These are phyloP conservation scores for Pythium volutum DNA, from an alignment of 352 stramenopile genomes.

Conservation along the genomic window DNA sequence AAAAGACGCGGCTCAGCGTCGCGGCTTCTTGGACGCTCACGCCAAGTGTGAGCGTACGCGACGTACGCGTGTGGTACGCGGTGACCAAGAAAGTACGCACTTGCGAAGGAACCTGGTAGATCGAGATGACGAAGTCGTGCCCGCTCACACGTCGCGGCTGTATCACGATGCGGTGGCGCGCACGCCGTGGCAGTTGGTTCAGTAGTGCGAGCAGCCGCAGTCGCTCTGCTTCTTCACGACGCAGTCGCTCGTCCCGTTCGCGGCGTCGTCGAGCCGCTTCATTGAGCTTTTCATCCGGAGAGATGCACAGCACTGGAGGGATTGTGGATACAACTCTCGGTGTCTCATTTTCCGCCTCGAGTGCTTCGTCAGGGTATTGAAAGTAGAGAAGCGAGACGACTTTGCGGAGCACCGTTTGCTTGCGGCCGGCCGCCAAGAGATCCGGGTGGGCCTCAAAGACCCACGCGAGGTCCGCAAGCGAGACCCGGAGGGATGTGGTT, in stretches of 20 bases:
- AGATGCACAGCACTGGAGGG: conserved; percentile 35
- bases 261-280: conserved; percentile 38
- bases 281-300: conserved; percentile 42
- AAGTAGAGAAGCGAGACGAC: conserved; percentile 66
- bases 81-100: conserved; percentile 49
- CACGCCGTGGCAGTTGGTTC: conserved; percentile 40
- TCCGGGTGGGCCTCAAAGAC: conserved; percentile 43
- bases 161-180: conserved; percentile 46
- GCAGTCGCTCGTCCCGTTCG: conserved; percentile 49
- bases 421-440: conserved; percentile 47
- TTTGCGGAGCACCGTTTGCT: conserved; percentile 47
- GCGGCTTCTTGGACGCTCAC: conserved; percentile 47
- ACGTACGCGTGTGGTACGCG: conserved; percentile 48
- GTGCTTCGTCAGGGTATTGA: conserved; percentile 34
- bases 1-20: conserved; percentile 32
- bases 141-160: conserved; percentile 34
- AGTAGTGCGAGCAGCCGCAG: conserved; percentile 42
- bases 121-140: conserved; percentile 45
- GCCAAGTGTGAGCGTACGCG: conserved; percentile 34
- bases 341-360: not conserved
- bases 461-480: conserved; percentile 53
- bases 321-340: not conserved
- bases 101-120: conserved; percentile 61
- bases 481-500: conserved; percentile 34
- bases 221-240: conserved; percentile 46